Conservation (phyloP, 306 rosid genomes). For the Cucumis cinereus region DNA sequence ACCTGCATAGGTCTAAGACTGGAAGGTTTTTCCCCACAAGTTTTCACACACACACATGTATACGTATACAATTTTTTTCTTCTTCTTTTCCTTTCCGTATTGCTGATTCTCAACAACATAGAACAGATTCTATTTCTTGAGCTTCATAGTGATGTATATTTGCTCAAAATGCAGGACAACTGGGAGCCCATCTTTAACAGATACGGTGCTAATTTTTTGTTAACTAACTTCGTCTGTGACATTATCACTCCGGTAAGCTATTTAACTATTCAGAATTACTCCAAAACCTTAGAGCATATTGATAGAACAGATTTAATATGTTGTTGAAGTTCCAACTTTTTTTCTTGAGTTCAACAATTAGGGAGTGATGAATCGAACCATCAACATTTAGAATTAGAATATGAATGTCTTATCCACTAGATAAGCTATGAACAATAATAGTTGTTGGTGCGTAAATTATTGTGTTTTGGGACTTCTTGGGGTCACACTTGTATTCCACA, state of each 20-base stretch:
- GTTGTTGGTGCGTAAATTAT: not conserved
- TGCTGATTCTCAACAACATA: not conserved
- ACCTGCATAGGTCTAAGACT: not conserved
- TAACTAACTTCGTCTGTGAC: constrained; percentile 23
- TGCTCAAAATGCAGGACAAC: constrained; percentile 38
- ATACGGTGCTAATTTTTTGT: constrained; percentile 38
- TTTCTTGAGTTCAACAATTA: no score
- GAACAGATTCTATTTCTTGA: not conserved
- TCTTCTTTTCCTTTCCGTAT: not conserved
- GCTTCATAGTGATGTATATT: not conserved
- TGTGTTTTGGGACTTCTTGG: not conserved
- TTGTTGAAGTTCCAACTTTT: not conserved
- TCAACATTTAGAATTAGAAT: no score
- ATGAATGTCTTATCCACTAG: no score
- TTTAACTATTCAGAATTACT: not conserved
- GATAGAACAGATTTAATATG: not conserved
- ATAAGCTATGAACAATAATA: not conserved
- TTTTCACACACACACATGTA: not conserved
- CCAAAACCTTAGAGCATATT: not conserved
- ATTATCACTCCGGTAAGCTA: constrained; percentile 37
- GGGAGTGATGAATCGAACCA: no score
- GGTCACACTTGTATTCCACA: not conserved
- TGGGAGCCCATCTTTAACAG: constrained; percentile 48
- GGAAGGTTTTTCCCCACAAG: not conserved
- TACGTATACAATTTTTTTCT: not conserved